Base-by-base conservation (phyloP, 148 eudicot species). In the Fagopyrum homotropicum region DNA sequence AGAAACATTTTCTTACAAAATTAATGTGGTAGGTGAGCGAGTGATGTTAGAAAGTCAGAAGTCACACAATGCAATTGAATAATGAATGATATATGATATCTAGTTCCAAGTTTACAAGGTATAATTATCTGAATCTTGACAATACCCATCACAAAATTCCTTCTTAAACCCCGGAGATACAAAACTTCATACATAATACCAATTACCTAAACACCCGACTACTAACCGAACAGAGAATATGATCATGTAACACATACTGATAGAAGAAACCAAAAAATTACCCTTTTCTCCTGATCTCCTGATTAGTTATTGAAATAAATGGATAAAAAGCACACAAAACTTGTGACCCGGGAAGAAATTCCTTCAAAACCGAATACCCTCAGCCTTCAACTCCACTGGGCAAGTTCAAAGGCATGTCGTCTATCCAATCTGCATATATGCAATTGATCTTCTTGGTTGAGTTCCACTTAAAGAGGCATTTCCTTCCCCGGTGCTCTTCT, bases 361-460 rank as follows among this genome's bases (percentile, higher is more conserved):
- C 12, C 71, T 40, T 2, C 7, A 12, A 17, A 66, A 40, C 70
- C 40, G 17, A 35, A 54, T 49, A 22, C 48, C 7, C 74, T 77
- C 72, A 76, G 44, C 75, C 73, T 69, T 72, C 60, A 56, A 83
- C 83, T 51, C 83, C 72, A 75, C 68, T 76, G 59, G 86, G 86
- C 75, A 80, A 76, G 74, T 17, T 76, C 59, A 74, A 83, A 40
- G 90, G 90, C 64, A 85, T 45, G 78, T 86, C 93, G 79, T 90
- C 91, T 14, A 90, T 76, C 98, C 98, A 92, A 72, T 92, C 98
- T 10, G 84, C 98, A 79, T 92, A 92, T 61, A 92, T 92, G 14
- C 88, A 76, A 57, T 84, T 86, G 73, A 90, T 83, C 87, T 90
- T 90, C 85, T 84, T 90, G 17, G 78, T 76, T 44, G 59, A 72